These are phyloP conservation scores for Ophiostoma novo-ulmi DNA, from an alignment of 2,329 filamentous ascomycete species.

Conservation along the genomic window DNA sequence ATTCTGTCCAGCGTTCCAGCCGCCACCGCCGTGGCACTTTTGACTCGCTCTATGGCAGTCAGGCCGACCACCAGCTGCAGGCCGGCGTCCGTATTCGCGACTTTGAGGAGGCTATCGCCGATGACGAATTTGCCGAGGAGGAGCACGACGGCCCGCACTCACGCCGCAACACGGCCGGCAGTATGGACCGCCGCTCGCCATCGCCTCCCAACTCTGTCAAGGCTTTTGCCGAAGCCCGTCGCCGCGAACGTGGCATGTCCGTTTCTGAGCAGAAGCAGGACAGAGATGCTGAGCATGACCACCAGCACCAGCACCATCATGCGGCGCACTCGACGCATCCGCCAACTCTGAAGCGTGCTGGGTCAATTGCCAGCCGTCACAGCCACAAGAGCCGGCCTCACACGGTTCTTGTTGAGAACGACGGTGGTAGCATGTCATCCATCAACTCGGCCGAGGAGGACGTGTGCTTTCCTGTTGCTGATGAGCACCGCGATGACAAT, in stretches of 20 bases:
- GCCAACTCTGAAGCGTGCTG: constrained; percentile 56
- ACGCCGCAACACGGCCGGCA: constrained; percentile 54
- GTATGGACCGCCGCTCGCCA: constrained; percentile 59
- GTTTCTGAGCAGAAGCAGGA: constrained; percentile 44
- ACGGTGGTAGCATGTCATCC: constrained; percentile 56
- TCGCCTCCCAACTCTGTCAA: constrained; percentile 97
- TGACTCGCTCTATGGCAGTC: constrained; percentile 59
- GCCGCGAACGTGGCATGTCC: constrained; percentile 69
- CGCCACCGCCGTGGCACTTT: constrained; percentile 66
- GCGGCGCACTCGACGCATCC: constrained; percentile 6
- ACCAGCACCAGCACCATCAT: constrained; percentile 39
- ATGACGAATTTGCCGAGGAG: constrained; percentile 59
- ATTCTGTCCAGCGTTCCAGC: constrained; percentile 55
- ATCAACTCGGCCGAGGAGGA: constrained; percentile 76
- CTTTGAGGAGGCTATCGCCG: constrained; percentile 78
- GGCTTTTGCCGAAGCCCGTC: constrained; percentile 86
- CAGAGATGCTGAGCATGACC: constrained; percentile 38
- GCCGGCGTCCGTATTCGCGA: constrained; percentile 59
- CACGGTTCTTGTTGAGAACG: constrained; percentile 50
- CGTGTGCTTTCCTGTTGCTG: constrained; percentile 79
- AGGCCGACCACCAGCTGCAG: constrained; percentile 25
- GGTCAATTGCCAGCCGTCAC: constrained; percentile 58
- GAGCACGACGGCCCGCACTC: constrained; percentile 43
- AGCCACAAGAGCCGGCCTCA: constrained; percentile 54
- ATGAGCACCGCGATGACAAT: constrained; percentile 62